Conservation (phyloP, 345 rosid genomes). For the Mercurialis annua region DNA sequence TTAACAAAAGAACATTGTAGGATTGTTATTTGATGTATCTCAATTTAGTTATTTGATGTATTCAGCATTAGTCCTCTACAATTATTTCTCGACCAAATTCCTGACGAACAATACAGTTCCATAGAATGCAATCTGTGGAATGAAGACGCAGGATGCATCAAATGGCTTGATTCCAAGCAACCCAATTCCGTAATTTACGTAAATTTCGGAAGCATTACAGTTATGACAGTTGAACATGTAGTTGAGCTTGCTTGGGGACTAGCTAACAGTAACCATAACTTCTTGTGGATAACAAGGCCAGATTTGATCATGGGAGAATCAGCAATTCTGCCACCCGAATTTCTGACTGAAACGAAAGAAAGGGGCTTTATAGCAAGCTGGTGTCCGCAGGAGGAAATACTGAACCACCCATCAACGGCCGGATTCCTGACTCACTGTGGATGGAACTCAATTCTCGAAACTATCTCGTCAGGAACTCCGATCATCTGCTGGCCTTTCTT, state of each 20-base stretch:
- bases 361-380: too few relatives aligned
- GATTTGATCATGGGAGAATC: too few relatives aligned
- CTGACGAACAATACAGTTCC: neutral
- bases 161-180: constrained; percentile 10
- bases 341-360: too few relatives aligned
- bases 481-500: constrained; percentile 9
- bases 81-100: neutral
- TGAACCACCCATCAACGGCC: neutral
- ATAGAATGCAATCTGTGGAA: constrained; percentile 13
- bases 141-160: constrained; percentile 5
- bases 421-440: constrained; percentile 10
- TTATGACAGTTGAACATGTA: neutral
- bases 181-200: constrained; percentile 8
- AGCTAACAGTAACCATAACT: too few relatives aligned
- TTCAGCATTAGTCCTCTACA: constrained; percentile 3
- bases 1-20: too few relatives aligned
- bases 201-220: constrained; percentile 8
- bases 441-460: constrained; percentile 10
- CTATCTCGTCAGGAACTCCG: constrained; percentile 1
- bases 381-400: too few relatives aligned
- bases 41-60: constrained; percentile 3
- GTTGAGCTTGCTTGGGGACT: too few relatives aligned
- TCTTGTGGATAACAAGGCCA: too few relatives aligned
- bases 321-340: too few relatives aligned
- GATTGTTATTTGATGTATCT: too few relatives aligned